Evolutionary conservation across 805 yeast genomes (phyloP), one percentile per base, ranked within the genome.

Genomic region (Barnettozyma populi): DNA sequence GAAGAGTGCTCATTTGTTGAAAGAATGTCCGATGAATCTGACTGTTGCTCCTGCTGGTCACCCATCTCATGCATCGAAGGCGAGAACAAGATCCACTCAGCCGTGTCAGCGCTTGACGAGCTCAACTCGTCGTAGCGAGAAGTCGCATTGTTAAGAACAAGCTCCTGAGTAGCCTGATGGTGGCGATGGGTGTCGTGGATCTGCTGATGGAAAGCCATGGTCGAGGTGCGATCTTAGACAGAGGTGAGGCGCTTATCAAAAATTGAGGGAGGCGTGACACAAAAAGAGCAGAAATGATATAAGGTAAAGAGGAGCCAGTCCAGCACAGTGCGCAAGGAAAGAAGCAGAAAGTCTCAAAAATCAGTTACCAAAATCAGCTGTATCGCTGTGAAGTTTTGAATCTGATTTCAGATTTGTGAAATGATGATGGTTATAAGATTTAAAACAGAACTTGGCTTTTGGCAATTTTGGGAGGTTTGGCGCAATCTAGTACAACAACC

Each of bases 21-120:
- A 2, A 60, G 44, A 4, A 58, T 54, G 31, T 56, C 63, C 4
- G 50, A 43, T 16, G 40, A 37, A 19, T 6, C 4, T 21, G 40
- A 7, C 18, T 18, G 16, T 37, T 37, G 40, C 40, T 20, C 29
- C 14, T 19, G 21, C 3, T 11, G 35, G 19, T 11, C 35, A 11
- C 20, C 40, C 7, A 43, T 51, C 3, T 49, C 53, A 14, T 48
- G 51, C 25, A 43, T 43, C 6, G 39, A 46, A 9, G 63, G 62
- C 0, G 60, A 54, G 43, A 61, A 60, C 43, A 60, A 42, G 42
- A 61, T 52, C 64, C 63, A 60, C 41, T 59, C 63, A 16, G 46
- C 44, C 16, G 56, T 57, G 9, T 54, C 61, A 2, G 53, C 54
- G 13, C 58, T 59, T 21, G 53, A 57, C 42, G 63, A 57, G 44